These are phyloP conservation scores for Salvia miltiorrhiza DNA, from an alignment of 257 asterid species.

Conservation along the genomic window DNA sequence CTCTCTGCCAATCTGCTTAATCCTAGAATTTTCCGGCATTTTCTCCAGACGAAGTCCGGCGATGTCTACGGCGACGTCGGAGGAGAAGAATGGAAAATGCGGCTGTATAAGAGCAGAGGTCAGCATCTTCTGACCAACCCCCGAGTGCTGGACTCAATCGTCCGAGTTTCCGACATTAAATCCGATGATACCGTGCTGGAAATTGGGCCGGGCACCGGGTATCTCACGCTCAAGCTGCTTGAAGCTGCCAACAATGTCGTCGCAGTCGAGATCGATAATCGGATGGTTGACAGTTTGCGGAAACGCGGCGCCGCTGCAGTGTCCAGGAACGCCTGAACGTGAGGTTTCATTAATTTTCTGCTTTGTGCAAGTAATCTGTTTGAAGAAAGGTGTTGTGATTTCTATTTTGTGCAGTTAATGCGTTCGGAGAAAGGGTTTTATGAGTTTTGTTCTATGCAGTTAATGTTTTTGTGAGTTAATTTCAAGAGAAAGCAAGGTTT, in stretches of 20 bases:
- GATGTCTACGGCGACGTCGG: slow-evolving; percentile 24
- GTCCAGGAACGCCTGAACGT: slow-evolving; percentile 52
- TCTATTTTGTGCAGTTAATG: background rate
- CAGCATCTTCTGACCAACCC: slow-evolving; percentile 84
- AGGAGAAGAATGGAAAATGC: slow-evolving; percentile 32
- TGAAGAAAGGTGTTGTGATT: slow-evolving; percentile 31
- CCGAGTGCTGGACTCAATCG: slow-evolving; percentile 65
- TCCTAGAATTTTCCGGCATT: background rate
- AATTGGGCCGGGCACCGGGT: slow-evolving; percentile 97
- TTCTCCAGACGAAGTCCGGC: slow-evolving; percentile 39
- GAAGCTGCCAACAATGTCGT: slow-evolving; percentile 65
- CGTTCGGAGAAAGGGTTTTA: slow-evolving; percentile 43
- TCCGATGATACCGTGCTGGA: slow-evolving; percentile 81
- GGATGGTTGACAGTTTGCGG: slow-evolving; percentile 70
- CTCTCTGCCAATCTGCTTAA: slow-evolving; percentile 19
- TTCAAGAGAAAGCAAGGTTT: background rate
- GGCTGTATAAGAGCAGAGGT: slow-evolving; percentile 74
- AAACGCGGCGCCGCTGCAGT: slow-evolving; percentile 57
- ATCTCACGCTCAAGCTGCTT: slow-evolving; percentile 85
- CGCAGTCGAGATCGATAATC: slow-evolving; percentile 74
- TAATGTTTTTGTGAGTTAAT: slow-evolving; percentile 30
- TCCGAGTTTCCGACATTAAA: slow-evolving; percentile 53
- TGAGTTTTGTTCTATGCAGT: background rate
- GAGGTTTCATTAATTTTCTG: slow-evolving; percentile 22
- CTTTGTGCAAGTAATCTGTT: slow-evolving; percentile 26